Evolutionary conservation across 768 basidiomycete genomes (phyloP).

Genomic region (Coprinellus micaceus): DNA sequence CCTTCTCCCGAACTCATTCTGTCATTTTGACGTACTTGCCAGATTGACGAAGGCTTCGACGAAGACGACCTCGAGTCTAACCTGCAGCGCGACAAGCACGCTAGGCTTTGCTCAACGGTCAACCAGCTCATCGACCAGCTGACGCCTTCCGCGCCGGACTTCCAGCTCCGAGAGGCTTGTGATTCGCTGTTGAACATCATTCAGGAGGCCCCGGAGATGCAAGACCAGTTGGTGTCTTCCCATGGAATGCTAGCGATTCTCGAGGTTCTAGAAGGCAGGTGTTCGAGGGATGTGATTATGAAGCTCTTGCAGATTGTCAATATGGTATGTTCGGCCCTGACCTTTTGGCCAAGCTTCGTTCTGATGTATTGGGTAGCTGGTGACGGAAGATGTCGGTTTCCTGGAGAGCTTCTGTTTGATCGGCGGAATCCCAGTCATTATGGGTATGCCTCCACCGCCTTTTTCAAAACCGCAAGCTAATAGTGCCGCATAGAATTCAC

Average conservation of each 20-base stretch:
- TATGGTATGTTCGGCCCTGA: constrained; percentile 52
- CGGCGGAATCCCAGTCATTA: constrained; percentile 94
- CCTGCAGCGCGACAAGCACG: constrained; percentile 89
- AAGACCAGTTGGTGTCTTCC: constrained; percentile 80
- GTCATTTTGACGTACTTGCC: background rate
- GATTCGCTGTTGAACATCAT: constrained; percentile 79
- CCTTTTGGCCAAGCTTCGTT: background rate
- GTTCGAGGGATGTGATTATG: constrained; percentile 81
- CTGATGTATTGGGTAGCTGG: constrained; percentile 40
- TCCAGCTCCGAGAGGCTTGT: constrained; percentile 78
- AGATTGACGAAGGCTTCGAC: constrained; percentile 92
- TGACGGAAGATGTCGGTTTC: constrained; percentile 73
- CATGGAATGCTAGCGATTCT: constrained; percentile 95
- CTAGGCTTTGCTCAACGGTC: constrained; percentile 76
- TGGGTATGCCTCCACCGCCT: constrained; percentile 49
- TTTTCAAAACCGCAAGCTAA: background rate
- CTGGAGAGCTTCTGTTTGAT: constrained; percentile 95
- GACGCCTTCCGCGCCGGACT: constrained; percentile 75
- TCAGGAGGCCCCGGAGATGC: constrained; percentile 79
- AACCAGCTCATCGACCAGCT: constrained; percentile 86
- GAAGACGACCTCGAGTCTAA: constrained; percentile 92
- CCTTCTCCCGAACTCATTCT: background rate
- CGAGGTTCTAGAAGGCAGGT: constrained; percentile 86
- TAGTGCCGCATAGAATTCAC: constrained; percentile 64
- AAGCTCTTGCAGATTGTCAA: constrained; percentile 89